phyloP scores from a whole-genome alignment of 2,329 filamentous ascomycete genomes.

The Pyrenophora seminiperda region DNA sequence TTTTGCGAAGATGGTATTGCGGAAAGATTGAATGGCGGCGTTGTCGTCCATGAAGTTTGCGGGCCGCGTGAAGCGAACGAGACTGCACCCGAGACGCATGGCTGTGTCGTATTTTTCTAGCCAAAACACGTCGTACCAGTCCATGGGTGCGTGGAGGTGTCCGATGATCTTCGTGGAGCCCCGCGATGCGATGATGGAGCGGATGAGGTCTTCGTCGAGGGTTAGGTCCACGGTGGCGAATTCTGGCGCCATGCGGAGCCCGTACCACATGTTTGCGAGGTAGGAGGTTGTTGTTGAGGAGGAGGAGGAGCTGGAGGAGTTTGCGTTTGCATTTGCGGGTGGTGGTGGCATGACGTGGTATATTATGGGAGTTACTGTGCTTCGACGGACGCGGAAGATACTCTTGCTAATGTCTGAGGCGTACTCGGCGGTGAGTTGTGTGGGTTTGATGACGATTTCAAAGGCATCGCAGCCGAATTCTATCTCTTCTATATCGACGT shows the following conservation, averaged over 20 bases:
- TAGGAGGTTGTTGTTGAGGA: constrained; percentile 58
- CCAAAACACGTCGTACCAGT: constrained; percentile 64
- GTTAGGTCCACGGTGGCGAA: constrained; percentile 64
- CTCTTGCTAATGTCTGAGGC: constrained; percentile 60
- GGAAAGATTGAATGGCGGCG: constrained; percentile 63
- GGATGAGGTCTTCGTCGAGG: constrained; percentile 59
- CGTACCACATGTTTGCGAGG: constrained; percentile 62
- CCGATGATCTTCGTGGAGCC: constrained; percentile 67
- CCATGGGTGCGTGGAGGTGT: constrained; percentile 55
- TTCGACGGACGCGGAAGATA: constrained; percentile 64
- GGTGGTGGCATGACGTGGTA: constrained; percentile 44
- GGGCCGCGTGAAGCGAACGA: constrained; percentile 65
- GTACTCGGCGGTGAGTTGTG: constrained; percentile 28
- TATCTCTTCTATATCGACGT: constrained; percentile 67
- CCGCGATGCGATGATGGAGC: constrained; percentile 56
- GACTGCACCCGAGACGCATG: constrained; percentile 62
- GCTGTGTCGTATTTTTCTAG: constrained; percentile 64
- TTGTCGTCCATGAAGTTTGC: constrained; percentile 65
- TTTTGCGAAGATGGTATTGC: constrained; percentile 55
- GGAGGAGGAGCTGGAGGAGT: constrained; percentile 50
- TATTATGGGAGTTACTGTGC: constrained; percentile 59
- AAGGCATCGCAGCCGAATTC: constrained; percentile 70
- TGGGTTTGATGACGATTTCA: constrained; percentile 61
- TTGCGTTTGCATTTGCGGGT: constrained; percentile 21
- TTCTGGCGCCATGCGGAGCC: constrained; percentile 67